Conservation (phyloP, 1,284 basidiomycete species). For the Ganoderma sinense region DNA sequence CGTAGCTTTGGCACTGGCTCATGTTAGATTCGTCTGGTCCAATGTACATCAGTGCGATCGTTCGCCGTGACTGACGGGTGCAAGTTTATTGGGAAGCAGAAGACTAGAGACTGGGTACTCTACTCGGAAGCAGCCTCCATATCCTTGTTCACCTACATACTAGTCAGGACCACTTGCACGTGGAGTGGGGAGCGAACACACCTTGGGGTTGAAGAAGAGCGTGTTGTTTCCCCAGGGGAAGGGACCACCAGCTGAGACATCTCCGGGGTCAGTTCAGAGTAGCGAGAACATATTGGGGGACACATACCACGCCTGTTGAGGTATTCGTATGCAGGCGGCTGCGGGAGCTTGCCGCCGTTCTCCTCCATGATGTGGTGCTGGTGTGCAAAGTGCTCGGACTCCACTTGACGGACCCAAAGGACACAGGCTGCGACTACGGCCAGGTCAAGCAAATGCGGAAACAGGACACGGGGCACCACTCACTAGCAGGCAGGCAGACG, state of each 20-base stretch:
- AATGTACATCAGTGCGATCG: background rate
- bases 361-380: constrained; percentile 75
- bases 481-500: constrained; percentile 78
- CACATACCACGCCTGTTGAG: constrained; percentile 67
- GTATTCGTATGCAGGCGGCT: constrained; percentile 77
- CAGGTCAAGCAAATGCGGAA: constrained; percentile 19
- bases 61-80: background rate
- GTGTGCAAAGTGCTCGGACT: constrained; percentile 79
- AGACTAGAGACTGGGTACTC: constrained; percentile 11
- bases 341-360: constrained; percentile 78
- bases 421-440: constrained; percentile 64
- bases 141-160: constrained; percentile 67
- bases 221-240: constrained; percentile 86
- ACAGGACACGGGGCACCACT: constrained; percentile 38
- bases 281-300: background rate
- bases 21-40: background rate
- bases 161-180: background rate
- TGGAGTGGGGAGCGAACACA: constrained; percentile 39
- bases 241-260: constrained; percentile 34
- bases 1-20: too few relatives aligned
- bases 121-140: constrained; percentile 50
- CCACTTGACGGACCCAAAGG: constrained; percentile 80
- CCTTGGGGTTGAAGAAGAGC: constrained; percentile 82
- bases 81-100: background rate
- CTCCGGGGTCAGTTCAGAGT: background rate